Evolutionary conservation across 1,139 yeast genomes (phyloP).

Genomic region (Geotrichum fermentans): DNA sequence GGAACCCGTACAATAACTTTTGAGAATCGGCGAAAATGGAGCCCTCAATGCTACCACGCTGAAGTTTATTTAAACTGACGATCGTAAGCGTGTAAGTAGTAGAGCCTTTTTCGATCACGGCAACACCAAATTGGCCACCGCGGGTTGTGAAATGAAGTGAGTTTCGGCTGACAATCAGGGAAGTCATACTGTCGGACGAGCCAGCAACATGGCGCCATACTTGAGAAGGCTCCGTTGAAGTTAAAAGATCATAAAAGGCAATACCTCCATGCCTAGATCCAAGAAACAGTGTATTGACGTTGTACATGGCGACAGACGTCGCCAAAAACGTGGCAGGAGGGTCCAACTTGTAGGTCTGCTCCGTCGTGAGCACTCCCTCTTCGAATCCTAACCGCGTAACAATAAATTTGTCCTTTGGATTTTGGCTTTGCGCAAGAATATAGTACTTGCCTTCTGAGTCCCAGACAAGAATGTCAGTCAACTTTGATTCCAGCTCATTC

Average conservation of each 20-base stretch:
- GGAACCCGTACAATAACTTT: slow-evolving; percentile 75
- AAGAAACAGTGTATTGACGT: slow-evolving; percentile 44
- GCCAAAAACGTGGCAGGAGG: slow-evolving; percentile 48
- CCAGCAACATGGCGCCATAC: slow-evolving; percentile 44
- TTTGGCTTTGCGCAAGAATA: slow-evolving; percentile 60
- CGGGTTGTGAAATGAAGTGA: slow-evolving; percentile 30
- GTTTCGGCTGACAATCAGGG: slow-evolving; percentile 13
- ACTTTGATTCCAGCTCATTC: slow-evolving; percentile 39
- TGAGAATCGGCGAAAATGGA: slow-evolving; percentile 43
- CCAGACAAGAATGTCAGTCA: slow-evolving; percentile 49
- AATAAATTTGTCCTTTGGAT: slow-evolving; percentile 54
- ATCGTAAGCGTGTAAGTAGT: slow-evolving; percentile 33
- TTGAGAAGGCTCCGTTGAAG: slow-evolving; percentile 29
- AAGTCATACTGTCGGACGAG: slow-evolving; percentile 20
- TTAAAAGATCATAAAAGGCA: slow-evolving; percentile 46
- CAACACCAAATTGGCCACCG: slow-evolving; percentile 29
- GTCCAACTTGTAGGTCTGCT: slow-evolving; percentile 15
- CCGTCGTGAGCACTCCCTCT: slow-evolving; percentile 3
- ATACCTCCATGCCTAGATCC: slow-evolving; percentile 73
- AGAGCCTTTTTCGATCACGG: not conserved
- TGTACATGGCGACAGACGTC: slow-evolving; percentile 50
- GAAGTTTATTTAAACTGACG: slow-evolving; percentile 57
- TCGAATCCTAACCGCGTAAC: slow-evolving; percentile 38
- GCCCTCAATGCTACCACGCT: slow-evolving; percentile 80
- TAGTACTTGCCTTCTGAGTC: slow-evolving; percentile 33